Base-by-base conservation (phyloP, 1,284 basidiomycete species). In the Clitocybe nebularis region DNA sequence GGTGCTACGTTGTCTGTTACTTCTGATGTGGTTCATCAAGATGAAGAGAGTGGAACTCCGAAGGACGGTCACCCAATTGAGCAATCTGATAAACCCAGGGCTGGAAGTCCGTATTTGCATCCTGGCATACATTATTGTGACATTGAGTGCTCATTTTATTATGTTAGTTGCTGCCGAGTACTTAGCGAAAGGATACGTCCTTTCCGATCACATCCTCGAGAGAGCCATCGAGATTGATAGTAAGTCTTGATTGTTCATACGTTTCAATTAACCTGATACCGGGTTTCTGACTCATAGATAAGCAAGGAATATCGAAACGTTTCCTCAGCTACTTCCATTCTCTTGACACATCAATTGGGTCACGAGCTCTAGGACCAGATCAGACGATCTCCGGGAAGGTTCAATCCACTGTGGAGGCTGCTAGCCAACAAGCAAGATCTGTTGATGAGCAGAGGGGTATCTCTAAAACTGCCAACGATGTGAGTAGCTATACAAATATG, bases 201-300 rank as follows among this genome's bases (percentile, higher is more conserved):
- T 96, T 28, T 83, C 84, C 16, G 93, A 96, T 60, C 61, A 75
- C 44, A 77, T 93, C 49, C 72, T 96, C 36, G 74, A 87, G 53
- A 81, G 82, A 49, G 90, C 93, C 17, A 96, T 97, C 57, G 89
- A 93, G 46, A 70, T 93, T 39, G 92, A 95, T 66, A 67, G 87
- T 89, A 54, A 54, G 82, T 68, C 4, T 10, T 36, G 7, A 10
- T 23, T 35, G 28, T 2, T 36, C 28, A 14, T 33, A 14, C n/a
- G 11, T 5, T 8, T 29, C 3, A 5, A 19, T 43, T 9, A 20
- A 14, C 14, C 9, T 35, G 6, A 20, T 21, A 16, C 19, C 26
- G 32, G 10, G 1, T n/a, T 3, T 19, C 5, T 37, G 9, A 17
- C 22, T 41, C 26, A 7, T 49, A 89, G 86, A 75, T 44, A 81